These are phyloP conservation scores for Tremella fuciformis DNA, from an alignment of 768 basidiomycete species.

Conservation along the genomic window DNA sequence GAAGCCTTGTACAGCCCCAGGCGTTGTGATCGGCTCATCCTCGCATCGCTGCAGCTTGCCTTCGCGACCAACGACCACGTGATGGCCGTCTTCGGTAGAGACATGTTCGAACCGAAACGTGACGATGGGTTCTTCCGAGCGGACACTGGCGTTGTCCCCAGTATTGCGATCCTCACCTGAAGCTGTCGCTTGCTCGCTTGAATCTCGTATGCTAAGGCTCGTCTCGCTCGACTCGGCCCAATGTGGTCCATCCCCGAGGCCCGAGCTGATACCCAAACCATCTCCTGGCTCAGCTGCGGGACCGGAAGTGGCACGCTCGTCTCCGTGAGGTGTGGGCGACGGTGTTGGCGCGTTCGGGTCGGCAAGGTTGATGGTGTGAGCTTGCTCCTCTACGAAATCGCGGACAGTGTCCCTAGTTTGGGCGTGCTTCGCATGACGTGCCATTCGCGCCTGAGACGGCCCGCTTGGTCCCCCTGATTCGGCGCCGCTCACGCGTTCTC, in stretches of 20 bases:
- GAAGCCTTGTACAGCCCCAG: constrained; percentile 77
- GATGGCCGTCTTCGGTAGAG: constrained; percentile 65
- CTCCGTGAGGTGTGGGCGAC: constrained; percentile 9
- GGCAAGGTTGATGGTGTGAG: constrained; percentile 35
- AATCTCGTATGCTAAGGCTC: constrained; percentile 16
- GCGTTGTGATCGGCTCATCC: constrained; percentile 81
- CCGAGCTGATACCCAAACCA: neutral
- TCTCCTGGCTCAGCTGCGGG: too few relatives aligned
- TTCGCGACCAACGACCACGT: constrained; percentile 68
- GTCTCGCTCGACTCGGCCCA: constrained; percentile 9
- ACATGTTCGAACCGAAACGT: constrained; percentile 67
- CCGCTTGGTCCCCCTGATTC: constrained; percentile 8
- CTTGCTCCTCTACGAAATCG: constrained; percentile 38
- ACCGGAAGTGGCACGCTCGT: too few relatives aligned
- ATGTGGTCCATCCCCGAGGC: neutral
- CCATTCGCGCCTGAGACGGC: constrained; percentile 7
- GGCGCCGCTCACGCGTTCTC: neutral
- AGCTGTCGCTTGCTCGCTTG: constrained; percentile 27
- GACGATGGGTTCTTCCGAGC: constrained; percentile 54
- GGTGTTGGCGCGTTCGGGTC: constrained; percentile 50
- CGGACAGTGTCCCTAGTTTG: constrained; percentile 26
- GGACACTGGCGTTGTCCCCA: constrained; percentile 9
- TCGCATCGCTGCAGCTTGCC: constrained; percentile 67
- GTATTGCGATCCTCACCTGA: constrained; percentile 12
- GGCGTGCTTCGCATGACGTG: constrained; percentile 8